These are phyloP conservation scores for Actinidia chinensis DNA, from an alignment of 179 eudicot species.

Conservation along the genomic window DNA sequence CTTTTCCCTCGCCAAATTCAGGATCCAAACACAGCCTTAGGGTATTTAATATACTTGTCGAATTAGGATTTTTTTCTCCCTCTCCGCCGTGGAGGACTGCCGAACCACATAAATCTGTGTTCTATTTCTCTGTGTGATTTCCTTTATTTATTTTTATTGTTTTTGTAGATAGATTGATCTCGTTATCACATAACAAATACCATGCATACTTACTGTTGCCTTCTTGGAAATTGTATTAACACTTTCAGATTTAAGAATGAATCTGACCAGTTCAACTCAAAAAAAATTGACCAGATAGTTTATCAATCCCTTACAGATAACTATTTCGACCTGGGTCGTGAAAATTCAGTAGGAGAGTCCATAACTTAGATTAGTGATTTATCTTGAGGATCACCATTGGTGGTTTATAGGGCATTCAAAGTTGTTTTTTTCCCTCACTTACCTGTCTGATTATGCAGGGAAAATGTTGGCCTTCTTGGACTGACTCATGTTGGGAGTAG, in stretches of 20 bases:
- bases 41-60: no score
- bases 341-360: not conserved
- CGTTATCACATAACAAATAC: not conserved
- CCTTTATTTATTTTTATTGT: no score
- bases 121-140: no score
- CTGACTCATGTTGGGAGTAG: conserved; percentile 91
- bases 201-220: not conserved
- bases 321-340: not conserved
- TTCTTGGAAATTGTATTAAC: not conserved
- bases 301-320: not conserved
- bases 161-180: no score
- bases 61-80: no score
- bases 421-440: not conserved
- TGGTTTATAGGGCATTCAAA: not conserved
- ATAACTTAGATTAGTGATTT: not conserved
- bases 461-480: conserved; percentile 94
- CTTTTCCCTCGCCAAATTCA: no score
- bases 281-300: not conserved
- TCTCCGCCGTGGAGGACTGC: no score
- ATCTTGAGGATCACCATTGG: not conserved
- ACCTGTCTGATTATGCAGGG: conserved; percentile 44
- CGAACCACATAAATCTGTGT: no score
- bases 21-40: no score
- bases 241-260: not conserved
- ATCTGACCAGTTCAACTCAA: no score